phyloP scores from a whole-genome alignment of 257 asterid species.

The Coffea canephora region DNA sequence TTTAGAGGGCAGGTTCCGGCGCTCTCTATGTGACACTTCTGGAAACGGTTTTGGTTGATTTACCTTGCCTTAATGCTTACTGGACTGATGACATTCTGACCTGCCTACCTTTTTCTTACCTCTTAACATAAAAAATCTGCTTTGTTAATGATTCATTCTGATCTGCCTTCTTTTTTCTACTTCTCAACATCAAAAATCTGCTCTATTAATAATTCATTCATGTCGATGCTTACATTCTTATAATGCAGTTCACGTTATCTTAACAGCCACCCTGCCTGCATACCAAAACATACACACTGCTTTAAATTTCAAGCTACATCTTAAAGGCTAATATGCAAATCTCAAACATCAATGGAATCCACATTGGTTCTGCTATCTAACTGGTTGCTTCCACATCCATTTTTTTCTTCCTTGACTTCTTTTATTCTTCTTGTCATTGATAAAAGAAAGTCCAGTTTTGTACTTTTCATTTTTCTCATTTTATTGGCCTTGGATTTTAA shows the following conservation, averaged over 20 bases:
- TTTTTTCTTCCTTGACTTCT: not conserved
- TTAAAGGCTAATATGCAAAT: no score
- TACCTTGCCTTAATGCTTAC: not conserved
- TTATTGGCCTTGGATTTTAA: constrained; percentile 17
- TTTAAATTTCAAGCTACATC: no score
- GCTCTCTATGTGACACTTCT: not conserved
- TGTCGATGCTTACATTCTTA: not conserved
- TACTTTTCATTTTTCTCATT: not conserved
- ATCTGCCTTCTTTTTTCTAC: no score
- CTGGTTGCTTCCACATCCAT: no score
- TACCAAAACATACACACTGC: no score
- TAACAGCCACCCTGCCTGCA: no score
- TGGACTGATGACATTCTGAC: not conserved
- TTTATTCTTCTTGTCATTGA: not conserved
- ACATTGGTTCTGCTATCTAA: no score
- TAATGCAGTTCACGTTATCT: no score
- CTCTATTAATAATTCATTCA: not conserved
- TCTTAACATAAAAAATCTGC: not conserved
- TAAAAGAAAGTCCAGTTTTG: not conserved
- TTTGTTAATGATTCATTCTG: not conserved
- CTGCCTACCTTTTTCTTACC: not conserved
- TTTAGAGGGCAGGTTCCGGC: not conserved
- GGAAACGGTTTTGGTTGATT: not conserved
- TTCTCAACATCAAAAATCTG: no score
- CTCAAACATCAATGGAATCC: no score